Evolutionary conservation across 2,329 filamentous ascomycete species (phyloP), one percentile per base, ranked within the genome.

Genomic region (Teratosphaeria pseudoeucalypti): DNA sequence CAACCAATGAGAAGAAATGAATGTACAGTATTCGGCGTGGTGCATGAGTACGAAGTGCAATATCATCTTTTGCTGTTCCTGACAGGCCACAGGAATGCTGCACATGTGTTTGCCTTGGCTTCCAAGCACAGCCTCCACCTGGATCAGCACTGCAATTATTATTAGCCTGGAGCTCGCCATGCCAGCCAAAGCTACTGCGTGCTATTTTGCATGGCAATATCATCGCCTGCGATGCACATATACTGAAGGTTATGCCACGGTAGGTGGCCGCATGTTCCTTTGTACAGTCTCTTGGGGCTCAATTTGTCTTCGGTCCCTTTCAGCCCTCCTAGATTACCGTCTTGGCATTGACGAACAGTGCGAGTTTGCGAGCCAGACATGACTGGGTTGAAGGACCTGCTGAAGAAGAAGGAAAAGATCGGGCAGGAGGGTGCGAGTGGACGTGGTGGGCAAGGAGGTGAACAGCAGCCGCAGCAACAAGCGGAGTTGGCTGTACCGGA

Each of bases 321-420:
- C 6, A 32, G 26, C 23, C 55, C 11, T 14, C 23, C 19, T 6
- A 11, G 26, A 16, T 27, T n/a, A 6, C 6, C 12, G 23, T 9
- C 32, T 57, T 49, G 37, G n/a, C 43, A 26, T 47, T 52, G n/a
- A 43, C 37, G 37, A 39, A n/a, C 7, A 16, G 19, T n/a, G 14
- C 6, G 23, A n/a, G 9, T 23, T 49, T 49, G 19, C 43, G 43
- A 49, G 39, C 9, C 57, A 60, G 63, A 55, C 58, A 79, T 70
- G 64, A 86, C 86, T 81, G 77, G 82, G 62, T 74, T 87, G 62
- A 80, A 78, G 69, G 80, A 85, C 65, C 72, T 87, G 32, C 74
- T 88, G 60, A 85, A 82, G 71, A 86, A 85, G 75, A 85, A 84
- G 68, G 81, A 84, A 47, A 82, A 78, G 67, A 72, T 80, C 57